Base-by-base conservation (phyloP, 2,329 filamentous ascomycete species). In the Epichloe sp. region DNA sequence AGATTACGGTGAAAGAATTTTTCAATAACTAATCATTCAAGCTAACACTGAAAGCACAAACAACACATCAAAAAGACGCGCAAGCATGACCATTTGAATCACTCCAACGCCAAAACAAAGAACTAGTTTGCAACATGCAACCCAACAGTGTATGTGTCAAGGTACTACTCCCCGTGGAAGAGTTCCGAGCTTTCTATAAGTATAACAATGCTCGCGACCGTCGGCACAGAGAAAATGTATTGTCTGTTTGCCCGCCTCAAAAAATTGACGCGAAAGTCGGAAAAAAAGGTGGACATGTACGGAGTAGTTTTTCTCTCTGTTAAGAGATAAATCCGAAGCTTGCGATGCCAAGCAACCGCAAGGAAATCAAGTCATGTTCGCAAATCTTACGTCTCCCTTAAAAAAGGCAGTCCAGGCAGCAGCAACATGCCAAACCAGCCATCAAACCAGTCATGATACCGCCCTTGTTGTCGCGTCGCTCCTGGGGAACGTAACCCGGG, bases 351-450 rank as follows among this genome's bases (percentile, higher is more conserved):
- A 50, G n/a, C 21, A 15, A 17, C 48, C 14, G 23, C 43, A 26
- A 44, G 21, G 12, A 14, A 4, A 3, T 38, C 10, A n/a, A 4
- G 3, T 41, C 5, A 5, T 21, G 4, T 8, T 15, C 44, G 26
- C 6, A 21, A n/a, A 45, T 5, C 3, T 45, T 17, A 40, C 2
- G 12, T 23, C 36, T 12, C 15, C 15, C 26, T 52, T 73, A 80
- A 59, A 78, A 79, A 80, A 60, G 44, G 44, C 69, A 66, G 56
- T 80, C 77, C 59, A 80, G 61, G 60, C 77, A 80, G 65, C 77
- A 80, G 61, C 77, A 80, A 62, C 76, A 79, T 1, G 77, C 77
- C 53, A 77, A 60, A 55, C 69, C 68, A 15, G 74, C 77, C 15
- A 78, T 57, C 49, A 78, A 60, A 42, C 72, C 74, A 36, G 71